Percentiles rank a stretch among this genome's conserved stretches.
Evolutionary conservation across 2,329 filamentous ascomycete genomes (phyloP).

Genomic region (Epichloe gansuensis): DNA sequence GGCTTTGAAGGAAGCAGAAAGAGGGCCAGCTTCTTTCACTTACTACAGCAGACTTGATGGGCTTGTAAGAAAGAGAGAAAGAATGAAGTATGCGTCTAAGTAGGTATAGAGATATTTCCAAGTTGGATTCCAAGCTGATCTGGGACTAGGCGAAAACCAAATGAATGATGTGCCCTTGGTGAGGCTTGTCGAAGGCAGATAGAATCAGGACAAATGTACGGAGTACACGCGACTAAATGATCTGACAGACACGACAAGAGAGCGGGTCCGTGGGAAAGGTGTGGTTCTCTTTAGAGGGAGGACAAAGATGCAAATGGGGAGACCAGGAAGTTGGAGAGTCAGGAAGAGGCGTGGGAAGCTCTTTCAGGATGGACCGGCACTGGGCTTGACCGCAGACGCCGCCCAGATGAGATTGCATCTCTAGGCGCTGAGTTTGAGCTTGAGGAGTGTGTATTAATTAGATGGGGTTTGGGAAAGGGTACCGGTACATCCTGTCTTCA

Average conservation of each 20-base stretch:
- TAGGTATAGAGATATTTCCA: background rate
- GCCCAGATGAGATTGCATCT: conserved; percentile 1
- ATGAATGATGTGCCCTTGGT: conserved; percentile 2
- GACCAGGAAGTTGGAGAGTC: conserved; percentile 4
- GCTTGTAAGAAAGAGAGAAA: background rate
- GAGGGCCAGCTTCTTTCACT: conserved; percentile 3
- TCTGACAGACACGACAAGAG: conserved; percentile 2
- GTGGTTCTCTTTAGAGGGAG: conserved; percentile 1
- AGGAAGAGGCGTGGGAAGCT: conserved; percentile 6
- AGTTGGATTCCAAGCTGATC: conserved; percentile 1
- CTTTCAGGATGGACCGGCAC: conserved; percentile 4
- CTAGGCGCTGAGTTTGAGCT: background rate
- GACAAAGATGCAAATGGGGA: background rate
- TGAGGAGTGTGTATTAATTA: background rate
- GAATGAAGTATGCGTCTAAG: background rate
- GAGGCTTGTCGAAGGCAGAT: conserved; percentile 5
- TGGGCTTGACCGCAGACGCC: conserved; percentile 3
- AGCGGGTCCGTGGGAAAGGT: conserved; percentile 5
- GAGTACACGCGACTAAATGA: conserved; percentile 3
- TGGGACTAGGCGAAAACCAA: conserved; percentile 4
- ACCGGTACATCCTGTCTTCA: background rate
- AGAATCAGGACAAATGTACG: conserved; percentile 1
- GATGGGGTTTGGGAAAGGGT: background rate
- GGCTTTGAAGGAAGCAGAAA: background rate
- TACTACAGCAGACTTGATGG: background rate